These are phyloP conservation scores for Suillus variegatus DNA, from an alignment of 768 basidiomycete genomes.

Conservation along the genomic window DNA sequence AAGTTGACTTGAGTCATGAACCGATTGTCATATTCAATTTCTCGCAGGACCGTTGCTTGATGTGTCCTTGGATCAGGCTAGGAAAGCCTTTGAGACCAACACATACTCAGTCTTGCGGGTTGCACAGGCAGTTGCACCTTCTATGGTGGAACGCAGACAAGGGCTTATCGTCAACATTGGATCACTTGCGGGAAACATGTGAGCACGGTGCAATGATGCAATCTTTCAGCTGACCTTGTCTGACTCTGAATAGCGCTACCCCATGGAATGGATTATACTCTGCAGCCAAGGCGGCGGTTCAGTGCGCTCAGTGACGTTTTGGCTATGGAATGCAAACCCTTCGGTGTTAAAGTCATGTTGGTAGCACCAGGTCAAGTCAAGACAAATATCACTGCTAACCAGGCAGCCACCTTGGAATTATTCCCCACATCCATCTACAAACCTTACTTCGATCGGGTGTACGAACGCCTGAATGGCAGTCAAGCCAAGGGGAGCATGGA, in stretches of 20 bases:
- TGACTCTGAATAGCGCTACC: constrained; percentile 45
- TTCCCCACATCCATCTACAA: constrained; percentile 57
- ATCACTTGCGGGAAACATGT: constrained; percentile 65
- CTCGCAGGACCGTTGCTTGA: constrained; percentile 49
- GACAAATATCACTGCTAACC: constrained; percentile 66
- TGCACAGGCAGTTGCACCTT: constrained; percentile 62
- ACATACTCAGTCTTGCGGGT: constrained; percentile 62
- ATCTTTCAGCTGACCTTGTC: not conserved
- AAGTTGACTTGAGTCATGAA: not conserved
- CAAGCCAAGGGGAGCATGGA: constrained; percentile 52
- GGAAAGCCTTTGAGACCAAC: constrained; percentile 64
- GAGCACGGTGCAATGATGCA: constrained; percentile 23
- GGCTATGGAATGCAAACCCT: constrained; percentile 72
- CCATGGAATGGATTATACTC: constrained; percentile 70
- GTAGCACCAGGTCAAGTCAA: constrained; percentile 65
- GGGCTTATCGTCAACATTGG: constrained; percentile 79
- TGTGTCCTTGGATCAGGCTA: constrained; percentile 52
- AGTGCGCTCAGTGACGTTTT: constrained; percentile 63
- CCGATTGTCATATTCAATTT: constrained; percentile 2
- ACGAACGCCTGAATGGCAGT: constrained; percentile 55
- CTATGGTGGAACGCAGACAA: constrained; percentile 64
- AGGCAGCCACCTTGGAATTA: constrained; percentile 41
- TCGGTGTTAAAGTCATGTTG: constrained; percentile 71
- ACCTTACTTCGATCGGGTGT: constrained; percentile 51
- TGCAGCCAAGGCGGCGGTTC: constrained; percentile 59